Base-by-base conservation (phyloP, 805 yeast genomes). In the Osmozyma mogii region DNA sequence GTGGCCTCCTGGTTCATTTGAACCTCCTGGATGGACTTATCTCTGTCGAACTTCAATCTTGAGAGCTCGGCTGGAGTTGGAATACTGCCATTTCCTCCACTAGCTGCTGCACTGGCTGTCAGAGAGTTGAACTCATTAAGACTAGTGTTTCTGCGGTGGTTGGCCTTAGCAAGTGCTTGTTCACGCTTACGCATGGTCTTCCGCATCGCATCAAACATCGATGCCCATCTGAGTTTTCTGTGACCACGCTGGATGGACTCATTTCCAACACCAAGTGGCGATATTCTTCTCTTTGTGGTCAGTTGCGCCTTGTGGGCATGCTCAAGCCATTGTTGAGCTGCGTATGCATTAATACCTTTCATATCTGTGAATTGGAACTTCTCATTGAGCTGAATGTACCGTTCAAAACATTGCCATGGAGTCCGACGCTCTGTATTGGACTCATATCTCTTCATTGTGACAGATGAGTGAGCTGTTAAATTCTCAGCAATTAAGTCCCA, bases 391-490 rank as follows among this genome's bases (percentile, higher is more conserved):
- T 89, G 97, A 37, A 88, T 79, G 64, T 89, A 92, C 41, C 98
- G 65, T 55, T 92, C 98, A 60, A 92, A 92, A 52, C 97, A 89
- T 52, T 89, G 97, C 98, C 98, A 92, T 0, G 98, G 94, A 0
- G 97, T 92, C 47, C 98, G 71, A 47, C 96, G 72, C 54, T 92
- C 97, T 34, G 87, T 84, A 47, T 84, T 87, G 1, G 97, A 82
- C 22, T 77, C 72, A 52, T 84, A 87, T 9, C 79, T 72, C 31
- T 50, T 55, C 30, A 62, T 42, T 40, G 75, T 67, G n/a, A n/a
- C n/a, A 0, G 84, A 72, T 3, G 85, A 72, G 29, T 70, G 65
- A 2, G 78, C 69, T 25, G 81, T 70, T 51, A 92, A 61, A 48
- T 82, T 84, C 5, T 88, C 82, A 3, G 96, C 76, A 14, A 92